phyloP scores from a whole-genome alignment of 2,329 filamentous ascomycete genomes.

The Kalmusia sp. region DNA sequence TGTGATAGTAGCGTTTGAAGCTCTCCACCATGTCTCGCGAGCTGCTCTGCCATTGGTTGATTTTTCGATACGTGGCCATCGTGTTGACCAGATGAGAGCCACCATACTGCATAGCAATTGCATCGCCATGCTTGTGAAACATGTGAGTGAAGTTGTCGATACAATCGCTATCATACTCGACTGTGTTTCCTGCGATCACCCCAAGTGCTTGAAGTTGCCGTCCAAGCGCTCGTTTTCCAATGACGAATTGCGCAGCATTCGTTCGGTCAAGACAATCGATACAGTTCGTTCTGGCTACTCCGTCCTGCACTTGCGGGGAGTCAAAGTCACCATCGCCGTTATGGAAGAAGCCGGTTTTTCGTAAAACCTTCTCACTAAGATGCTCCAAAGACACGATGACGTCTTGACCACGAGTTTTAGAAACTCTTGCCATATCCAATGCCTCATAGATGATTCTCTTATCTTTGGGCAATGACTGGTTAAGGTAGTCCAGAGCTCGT shows the following conservation, averaged over 20 bases:
- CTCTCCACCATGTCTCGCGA: slow-evolving; percentile 99
- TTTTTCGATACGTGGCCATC: slow-evolving; percentile 98
- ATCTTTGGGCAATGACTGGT: slow-evolving; percentile 84
- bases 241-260: slow-evolving; percentile 97
- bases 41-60: slow-evolving; percentile 98
- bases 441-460: slow-evolving; percentile 93
- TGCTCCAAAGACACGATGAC: slow-evolving; percentile 90
- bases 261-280: slow-evolving; percentile 98
- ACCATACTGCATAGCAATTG: slow-evolving; percentile 96
- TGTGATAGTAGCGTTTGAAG: slow-evolving; percentile 99
- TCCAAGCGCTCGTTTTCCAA: slow-evolving; percentile 91
- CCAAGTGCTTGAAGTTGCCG: slow-evolving; percentile 92
- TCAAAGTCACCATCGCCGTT: slow-evolving; percentile 79
- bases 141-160: slow-evolving; percentile 97
- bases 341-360: slow-evolving; percentile 90
- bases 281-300: slow-evolving; percentile 93
- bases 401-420: slow-evolving; percentile 88
- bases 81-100: slow-evolving; percentile 98
- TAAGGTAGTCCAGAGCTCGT: slow-evolving; percentile 86
- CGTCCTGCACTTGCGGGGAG: slow-evolving; percentile 79
- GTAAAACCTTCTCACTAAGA: slow-evolving; percentile 87
- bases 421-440: slow-evolving; percentile 97
- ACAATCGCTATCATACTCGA: slow-evolving; percentile 94
- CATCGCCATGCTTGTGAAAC: slow-evolving; percentile 96
- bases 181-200: slow-evolving; percentile 76